Percentiles rank a stretch among this genome's conserved stretches.
These are phyloP conservation scores for Aspergillus awamori DNA, from an alignment of 2,329 filamentous ascomycete species.

Conservation along the genomic window DNA sequence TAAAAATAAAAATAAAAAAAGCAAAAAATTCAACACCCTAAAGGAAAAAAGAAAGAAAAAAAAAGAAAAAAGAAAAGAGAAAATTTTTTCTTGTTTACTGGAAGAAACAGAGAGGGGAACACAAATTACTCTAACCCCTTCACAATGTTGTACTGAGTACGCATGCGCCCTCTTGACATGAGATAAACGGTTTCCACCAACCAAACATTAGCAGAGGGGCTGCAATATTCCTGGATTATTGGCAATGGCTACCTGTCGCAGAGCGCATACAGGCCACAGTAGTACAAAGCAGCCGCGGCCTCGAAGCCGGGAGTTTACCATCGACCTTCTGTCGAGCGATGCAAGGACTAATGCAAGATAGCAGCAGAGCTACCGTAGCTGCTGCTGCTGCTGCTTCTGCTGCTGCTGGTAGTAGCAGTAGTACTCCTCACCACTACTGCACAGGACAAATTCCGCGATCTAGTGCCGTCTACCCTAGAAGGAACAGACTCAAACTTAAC, in stretches of 20 bases:
- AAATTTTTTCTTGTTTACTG: too few relatives aligned
- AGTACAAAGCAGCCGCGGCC: conserved; percentile 15
- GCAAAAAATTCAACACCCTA: background rate
- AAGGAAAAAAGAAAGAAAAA: background rate
- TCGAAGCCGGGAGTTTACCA: conserved; percentile 22
- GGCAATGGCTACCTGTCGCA: conserved; percentile 6
- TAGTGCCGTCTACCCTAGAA: conserved; percentile 16
- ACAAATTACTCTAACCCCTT: conserved; percentile 1
- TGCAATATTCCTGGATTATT: conserved; percentile 14
- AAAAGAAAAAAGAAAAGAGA: too few relatives aligned
- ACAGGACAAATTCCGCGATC: conserved; percentile 23
- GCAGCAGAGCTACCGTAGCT: conserved; percentile 24
- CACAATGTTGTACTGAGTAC: conserved; percentile 8
- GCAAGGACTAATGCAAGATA: conserved; percentile 30
- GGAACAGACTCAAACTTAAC: conserved; percentile 25
- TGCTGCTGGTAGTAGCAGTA: too few relatives aligned
- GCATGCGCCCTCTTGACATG: conserved; percentile 1
- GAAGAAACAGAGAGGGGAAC: background rate
- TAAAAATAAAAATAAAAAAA: background rate
- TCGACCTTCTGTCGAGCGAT: conserved; percentile 20
- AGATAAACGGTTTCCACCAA: background rate
- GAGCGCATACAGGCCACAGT: conserved; percentile 10
- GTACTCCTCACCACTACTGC: conserved; percentile 22
- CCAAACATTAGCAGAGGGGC: conserved; percentile 1
- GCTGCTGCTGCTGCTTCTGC: conserved; percentile 14